Evolutionary conservation across 371 early-diverging fungal genomes (phyloP), one percentile per base, ranked within the genome.

Genomic region (Mucor indicus): DNA sequence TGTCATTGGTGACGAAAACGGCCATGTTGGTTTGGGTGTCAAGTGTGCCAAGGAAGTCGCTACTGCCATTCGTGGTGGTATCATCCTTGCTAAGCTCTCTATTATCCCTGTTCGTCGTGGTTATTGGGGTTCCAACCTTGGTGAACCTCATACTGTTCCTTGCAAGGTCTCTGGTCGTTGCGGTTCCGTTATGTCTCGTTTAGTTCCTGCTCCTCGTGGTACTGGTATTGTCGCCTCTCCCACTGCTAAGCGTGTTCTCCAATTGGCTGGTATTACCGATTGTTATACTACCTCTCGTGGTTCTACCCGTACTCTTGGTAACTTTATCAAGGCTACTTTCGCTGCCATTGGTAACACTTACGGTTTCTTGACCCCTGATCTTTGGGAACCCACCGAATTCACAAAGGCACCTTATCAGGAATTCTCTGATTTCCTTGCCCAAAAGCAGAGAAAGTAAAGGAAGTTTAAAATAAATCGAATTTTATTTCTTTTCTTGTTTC

Each of bases 21-120:
- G 98, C 53, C 96, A 98, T 83, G 93, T 98, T 71, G 98, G 99
- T 78, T 85, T 98, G 52, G 99, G 98, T 75, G 94, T 96, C 74
- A 98, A 98, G 86, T 94, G 97, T 84, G 89, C 97, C 72, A 98
- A 97, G 90, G 99, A 99, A 81, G 95, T 96, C 35, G 96, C 96
- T 67, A 90, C 93, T 52, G 96, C 99, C 57, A 98, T 98, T 67
- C 93, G 94, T 69, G 98, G 97, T 69, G 98, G 98, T 69, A 93
- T 96, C 74, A 90, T 92, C 79, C 86, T 93, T 53, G 99, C 98
- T 79, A 99, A 99, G 89, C 89, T 98, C 61, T 86, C 91, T 55
- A 86, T 98, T 67, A 89, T 96, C 75, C 98, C 98, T 52, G 96
- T 99, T 53, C 94, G 97, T 73, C 91, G 96, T 74, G 98, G 99